These are phyloP conservation scores for Auricularia sp. DNA, from an alignment of 768 basidiomycete genomes.

Conservation along the genomic window DNA sequence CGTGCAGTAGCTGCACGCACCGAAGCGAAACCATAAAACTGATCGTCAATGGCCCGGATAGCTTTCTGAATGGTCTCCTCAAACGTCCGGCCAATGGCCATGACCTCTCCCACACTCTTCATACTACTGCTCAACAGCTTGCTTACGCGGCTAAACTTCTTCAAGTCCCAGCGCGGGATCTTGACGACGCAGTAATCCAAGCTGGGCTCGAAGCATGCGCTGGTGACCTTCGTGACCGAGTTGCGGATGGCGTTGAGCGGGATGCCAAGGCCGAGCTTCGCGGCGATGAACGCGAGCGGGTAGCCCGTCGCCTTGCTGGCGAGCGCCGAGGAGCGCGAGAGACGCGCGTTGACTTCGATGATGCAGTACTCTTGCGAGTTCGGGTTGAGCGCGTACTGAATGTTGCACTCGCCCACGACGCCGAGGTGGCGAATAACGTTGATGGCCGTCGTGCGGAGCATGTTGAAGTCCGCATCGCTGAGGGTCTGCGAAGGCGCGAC, in stretches of 20 bases:
- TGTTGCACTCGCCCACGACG: conserved; percentile 97
- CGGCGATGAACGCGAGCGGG: conserved; percentile 95
- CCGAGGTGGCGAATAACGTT: conserved; percentile 98
- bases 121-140: conserved; percentile 86
- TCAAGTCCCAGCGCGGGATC: conserved; percentile 98
- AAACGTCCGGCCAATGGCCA: conserved; percentile 97
- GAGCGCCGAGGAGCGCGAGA: conserved; percentile 93
- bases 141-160: conserved; percentile 94
- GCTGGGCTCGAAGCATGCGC: conserved; percentile 95
- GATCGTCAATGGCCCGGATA: conserved; percentile 91
- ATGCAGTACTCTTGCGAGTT: conserved; percentile 95
- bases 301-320: conserved; percentile 99
- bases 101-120: conserved; percentile 99
- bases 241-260: conserved; percentile 98
- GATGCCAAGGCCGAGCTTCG: conserved; percentile 93
- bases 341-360: conserved; percentile 97
- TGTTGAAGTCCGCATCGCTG: conserved; percentile 98
- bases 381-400: conserved; percentile 96
- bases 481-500: conserved; percentile 96
- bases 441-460: conserved; percentile 96
- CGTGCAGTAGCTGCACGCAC: conserved; percentile 23
- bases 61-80: conserved; percentile 99
- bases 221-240: conserved; percentile 91
- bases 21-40: conserved; percentile 86
- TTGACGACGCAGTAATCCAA: conserved; percentile 97